Base-by-base conservation (phyloP, 768 basidiomycete species). In the Pleurotus tuber-regium region DNA sequence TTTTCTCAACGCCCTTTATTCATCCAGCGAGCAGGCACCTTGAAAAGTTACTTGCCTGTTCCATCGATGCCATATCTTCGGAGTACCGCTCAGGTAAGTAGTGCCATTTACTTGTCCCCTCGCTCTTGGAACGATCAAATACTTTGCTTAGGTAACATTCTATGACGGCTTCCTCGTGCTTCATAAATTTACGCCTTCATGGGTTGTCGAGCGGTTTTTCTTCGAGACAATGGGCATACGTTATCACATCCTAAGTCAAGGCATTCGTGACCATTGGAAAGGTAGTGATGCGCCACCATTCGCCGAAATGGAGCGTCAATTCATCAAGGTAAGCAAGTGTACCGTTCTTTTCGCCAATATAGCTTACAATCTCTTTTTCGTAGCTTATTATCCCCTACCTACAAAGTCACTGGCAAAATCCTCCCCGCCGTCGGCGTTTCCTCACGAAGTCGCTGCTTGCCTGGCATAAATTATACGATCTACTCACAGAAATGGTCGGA, bases 161-260 rank as follows among this genome's bases (percentile, higher is more conserved):
- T 83, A 76, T 54, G 80, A 85, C 54, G 79, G 79, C 11, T 58
- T 80, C 31, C 59, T 77, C 16, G 69, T 88, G 19, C 60, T 89
- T 19, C 73, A 76, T 59, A 70, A 70, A 58, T 75, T 77, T 61
- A 68, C 71, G 0, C 71, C 74, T 46, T 64, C 68, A 36, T 84
- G 86, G 77, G 57, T 87, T 43, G 68, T 83, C 1, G 80, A 87
- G 38, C 77, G 71, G 25, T 84, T 89, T 59, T 87, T 87, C 61
- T 61, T 61, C 43, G 88, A 89, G 59, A 81, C 76, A 0, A 67
- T 84, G 5, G 84, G 83, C 1, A 54, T 81, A n/a, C 65, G 73
- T 5, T 86, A 83, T 57, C 70, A 73, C 31, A 59, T 66, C 11
- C 69, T 86, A 30, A 59, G 69, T 33, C 62, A 67, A n/a, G 66